phyloP scores from a whole-genome alignment of 148 eudicot genomes.

The Persicaria maculosa region DNA sequence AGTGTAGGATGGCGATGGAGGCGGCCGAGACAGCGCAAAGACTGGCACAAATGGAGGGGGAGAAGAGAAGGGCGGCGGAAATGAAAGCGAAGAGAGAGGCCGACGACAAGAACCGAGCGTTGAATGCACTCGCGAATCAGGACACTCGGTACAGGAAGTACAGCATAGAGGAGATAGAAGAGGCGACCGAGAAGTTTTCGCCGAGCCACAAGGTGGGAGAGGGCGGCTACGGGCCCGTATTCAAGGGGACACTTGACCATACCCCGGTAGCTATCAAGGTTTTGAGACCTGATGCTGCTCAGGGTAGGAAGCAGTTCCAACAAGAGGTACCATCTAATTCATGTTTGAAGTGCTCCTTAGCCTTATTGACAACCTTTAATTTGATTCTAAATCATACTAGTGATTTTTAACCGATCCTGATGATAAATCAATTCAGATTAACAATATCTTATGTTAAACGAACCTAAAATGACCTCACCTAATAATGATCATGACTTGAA shows the following conservation, averaged over 20 bases:
- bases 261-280: slow-evolving; percentile 82
- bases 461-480: no score
- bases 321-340: slow-evolving; percentile 32
- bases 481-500: no score
- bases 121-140: slow-evolving; percentile 34
- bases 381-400: no score
- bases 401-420: no score
- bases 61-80: slow-evolving; percentile 66
- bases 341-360: no score
- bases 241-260: slow-evolving; percentile 64
- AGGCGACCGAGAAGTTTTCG: slow-evolving; percentile 53
- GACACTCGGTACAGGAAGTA: slow-evolving; percentile 63
- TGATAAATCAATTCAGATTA: no score
- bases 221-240: slow-evolving; percentile 96
- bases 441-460: no score
- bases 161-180: slow-evolving; percentile 69
- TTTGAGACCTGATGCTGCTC: slow-evolving; percentile 69
- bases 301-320: slow-evolving; percentile 73
- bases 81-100: slow-evolving; percentile 48
- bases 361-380: no score
- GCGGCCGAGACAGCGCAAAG: slow-evolving; percentile 79
- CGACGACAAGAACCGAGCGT: slow-evolving; percentile 53
- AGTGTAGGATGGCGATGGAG: slow-evolving; percentile 66
- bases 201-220: slow-evolving; percentile 51
- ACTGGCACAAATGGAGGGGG: slow-evolving; percentile 62